phyloP scores from a whole-genome alignment of 2,329 filamentous ascomycete species.

The Verticillium klebahnii region DNA sequence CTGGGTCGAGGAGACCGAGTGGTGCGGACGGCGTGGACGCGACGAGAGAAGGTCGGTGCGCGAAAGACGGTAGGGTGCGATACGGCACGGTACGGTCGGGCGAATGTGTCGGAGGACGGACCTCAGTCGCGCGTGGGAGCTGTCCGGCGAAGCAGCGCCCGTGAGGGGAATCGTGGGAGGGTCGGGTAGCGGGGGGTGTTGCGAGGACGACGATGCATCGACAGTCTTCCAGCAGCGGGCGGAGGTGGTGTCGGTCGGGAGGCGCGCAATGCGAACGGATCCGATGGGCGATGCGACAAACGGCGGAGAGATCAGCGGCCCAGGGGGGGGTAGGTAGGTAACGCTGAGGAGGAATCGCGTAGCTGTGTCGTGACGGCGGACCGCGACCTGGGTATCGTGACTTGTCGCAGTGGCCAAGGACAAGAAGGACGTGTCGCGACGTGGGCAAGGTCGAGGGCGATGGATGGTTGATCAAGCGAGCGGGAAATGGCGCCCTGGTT shows the following conservation, averaged over 20 bases:
- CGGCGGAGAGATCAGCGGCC: background rate
- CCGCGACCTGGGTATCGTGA: background rate
- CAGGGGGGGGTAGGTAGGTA: background rate
- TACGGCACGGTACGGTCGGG: constrained; percentile 5
- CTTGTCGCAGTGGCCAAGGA: background rate
- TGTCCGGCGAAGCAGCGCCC: background rate
- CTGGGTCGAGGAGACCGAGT: background rate
- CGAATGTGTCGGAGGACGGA: background rate
- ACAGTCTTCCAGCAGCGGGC: background rate
- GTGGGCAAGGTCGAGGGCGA: background rate
- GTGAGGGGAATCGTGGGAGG: background rate
- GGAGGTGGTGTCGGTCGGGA: background rate
- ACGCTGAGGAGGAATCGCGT: background rate
- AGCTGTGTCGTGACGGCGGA: background rate
- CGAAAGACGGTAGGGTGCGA: constrained; percentile 4
- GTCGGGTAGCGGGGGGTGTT: background rate
- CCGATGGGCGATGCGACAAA: background rate
- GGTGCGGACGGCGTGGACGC: constrained; percentile 4
- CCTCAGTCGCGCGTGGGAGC: background rate
- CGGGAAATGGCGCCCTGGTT: background rate
- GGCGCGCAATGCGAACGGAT: background rate
- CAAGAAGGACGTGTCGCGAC: background rate
- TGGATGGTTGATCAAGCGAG: background rate
- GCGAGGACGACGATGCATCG: background rate
- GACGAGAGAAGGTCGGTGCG: constrained; percentile 11